Evolutionary conservation across 2,329 filamentous ascomycete genomes (phyloP).

Genomic region (Capronia americana): DNA sequence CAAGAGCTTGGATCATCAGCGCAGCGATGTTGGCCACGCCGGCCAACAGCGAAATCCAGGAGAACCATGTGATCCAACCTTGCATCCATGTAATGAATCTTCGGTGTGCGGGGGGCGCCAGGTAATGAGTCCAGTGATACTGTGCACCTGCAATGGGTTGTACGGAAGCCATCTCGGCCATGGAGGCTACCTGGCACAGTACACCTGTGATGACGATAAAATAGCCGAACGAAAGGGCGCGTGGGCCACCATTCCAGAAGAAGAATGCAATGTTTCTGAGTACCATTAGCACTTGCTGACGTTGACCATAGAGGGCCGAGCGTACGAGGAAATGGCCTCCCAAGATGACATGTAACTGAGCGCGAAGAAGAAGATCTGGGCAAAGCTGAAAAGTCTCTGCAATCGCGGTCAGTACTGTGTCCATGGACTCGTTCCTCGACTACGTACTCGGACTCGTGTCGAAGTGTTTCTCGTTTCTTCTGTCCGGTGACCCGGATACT

Average conservation of each 20-base stretch:
- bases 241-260: slow-evolving; percentile 46
- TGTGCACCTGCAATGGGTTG: slow-evolving; percentile 52
- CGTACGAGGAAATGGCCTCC: slow-evolving; percentile 40
- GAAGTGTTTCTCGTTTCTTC: slow-evolving; percentile 25
- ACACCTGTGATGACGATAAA: slow-evolving; percentile 23
- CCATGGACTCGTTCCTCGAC: background rate
- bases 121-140: slow-evolving; percentile 51
- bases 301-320: background rate
- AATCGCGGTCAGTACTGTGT: background rate
- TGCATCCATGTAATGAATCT: slow-evolving; percentile 46
- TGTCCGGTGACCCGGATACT: slow-evolving; percentile 25
- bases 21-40: slow-evolving; percentile 44
- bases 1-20: slow-evolving; percentile 25
- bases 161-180: slow-evolving; percentile 51
- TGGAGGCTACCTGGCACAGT: slow-evolving; percentile 42
- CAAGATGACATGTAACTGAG: slow-evolving; percentile 42
- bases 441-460: slow-evolving; percentile 29
- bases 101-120: slow-evolving; percentile 43
- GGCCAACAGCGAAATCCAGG: slow-evolving; percentile 45
- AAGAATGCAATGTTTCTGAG: slow-evolving; percentile 34
- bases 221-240: slow-evolving; percentile 44
- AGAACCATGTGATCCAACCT: slow-evolving; percentile 53
- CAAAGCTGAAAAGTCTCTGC: slow-evolving; percentile 42
- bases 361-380: slow-evolving; percentile 42
- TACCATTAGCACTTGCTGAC: background rate